phyloP scores from a whole-genome alignment of 208 protist genomes.

The Trypanosoma scelopori region DNA sequence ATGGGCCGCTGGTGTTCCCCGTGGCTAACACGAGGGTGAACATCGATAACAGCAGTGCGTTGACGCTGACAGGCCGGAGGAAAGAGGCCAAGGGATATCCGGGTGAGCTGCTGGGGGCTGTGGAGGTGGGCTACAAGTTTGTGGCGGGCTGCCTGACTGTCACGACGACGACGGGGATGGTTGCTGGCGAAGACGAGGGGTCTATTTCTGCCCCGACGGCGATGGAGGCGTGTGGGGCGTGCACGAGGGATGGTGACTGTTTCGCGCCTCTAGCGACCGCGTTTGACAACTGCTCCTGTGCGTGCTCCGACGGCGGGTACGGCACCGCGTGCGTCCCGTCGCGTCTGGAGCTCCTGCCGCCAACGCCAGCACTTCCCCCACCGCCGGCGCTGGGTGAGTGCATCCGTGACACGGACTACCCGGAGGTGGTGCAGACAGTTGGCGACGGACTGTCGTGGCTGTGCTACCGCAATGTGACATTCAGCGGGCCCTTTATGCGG shows the following conservation, averaged over 20 bases:
- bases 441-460: conserved; percentile 12
- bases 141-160: conserved; percentile 5
- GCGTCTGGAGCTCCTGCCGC: neutral
- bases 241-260: neutral
- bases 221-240: neutral
- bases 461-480: conserved; percentile 22
- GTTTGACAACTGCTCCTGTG: conserved; percentile 1
- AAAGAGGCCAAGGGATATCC: neutral
- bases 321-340: conserved; percentile 7
- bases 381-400: conserved; percentile 7
- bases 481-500: conserved; percentile 9
- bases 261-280: conserved; percentile 10
- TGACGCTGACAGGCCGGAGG: conserved; percentile 3
- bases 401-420: conserved; percentile 13
- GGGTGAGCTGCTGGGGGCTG: neutral
- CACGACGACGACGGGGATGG: neutral
- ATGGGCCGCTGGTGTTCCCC: neutral
- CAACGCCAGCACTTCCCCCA: neutral
- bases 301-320: conserved; percentile 8
- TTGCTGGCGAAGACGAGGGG: neutral
- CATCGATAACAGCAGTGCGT: conserved; percentile 10
- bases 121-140: conserved; percentile 3
- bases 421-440: conserved; percentile 5
- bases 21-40: neutral
- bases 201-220: neutral